Conservation (phyloP, 495 filamentous ascomycete genomes). For the Amorphotheca resinae region DNA sequence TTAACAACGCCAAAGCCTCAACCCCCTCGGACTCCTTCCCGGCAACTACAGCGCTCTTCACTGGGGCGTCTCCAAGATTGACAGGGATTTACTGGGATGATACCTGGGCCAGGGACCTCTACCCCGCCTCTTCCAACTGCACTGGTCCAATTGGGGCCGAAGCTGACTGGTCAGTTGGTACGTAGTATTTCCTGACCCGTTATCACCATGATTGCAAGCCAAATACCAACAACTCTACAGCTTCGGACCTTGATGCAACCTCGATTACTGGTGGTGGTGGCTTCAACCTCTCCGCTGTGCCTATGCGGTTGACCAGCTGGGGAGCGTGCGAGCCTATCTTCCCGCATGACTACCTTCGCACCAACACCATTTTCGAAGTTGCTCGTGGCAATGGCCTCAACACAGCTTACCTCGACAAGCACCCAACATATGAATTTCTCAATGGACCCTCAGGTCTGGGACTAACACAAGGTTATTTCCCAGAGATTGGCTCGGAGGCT, state of each 20-base stretch:
- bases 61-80: background rate
- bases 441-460: background rate
- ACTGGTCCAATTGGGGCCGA: background rate
- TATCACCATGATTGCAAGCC: too few relatives aligned
- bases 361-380: background rate
- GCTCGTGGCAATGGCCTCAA: background rate
- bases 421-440: background rate
- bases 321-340: background rate
- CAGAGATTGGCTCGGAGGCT: background rate
- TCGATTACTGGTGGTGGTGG: background rate
- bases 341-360: background rate
- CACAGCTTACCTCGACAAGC: background rate
- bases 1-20: constrained; percentile 17
- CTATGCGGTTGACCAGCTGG: background rate
- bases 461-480: background rate
- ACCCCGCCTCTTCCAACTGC: background rate
- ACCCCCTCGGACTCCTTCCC: constrained; percentile 19
- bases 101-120: background rate
- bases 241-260: background rate
- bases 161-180: too few relatives aligned
- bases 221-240: too few relatives aligned
- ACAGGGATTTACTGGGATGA: background rate
- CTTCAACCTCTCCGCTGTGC: background rate
- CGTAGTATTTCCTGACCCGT: too few relatives aligned
- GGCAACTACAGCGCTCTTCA: constrained; percentile 15